Conservation (phyloP, 139 green algal species). For the Chlorella sorokiniana region DNA sequence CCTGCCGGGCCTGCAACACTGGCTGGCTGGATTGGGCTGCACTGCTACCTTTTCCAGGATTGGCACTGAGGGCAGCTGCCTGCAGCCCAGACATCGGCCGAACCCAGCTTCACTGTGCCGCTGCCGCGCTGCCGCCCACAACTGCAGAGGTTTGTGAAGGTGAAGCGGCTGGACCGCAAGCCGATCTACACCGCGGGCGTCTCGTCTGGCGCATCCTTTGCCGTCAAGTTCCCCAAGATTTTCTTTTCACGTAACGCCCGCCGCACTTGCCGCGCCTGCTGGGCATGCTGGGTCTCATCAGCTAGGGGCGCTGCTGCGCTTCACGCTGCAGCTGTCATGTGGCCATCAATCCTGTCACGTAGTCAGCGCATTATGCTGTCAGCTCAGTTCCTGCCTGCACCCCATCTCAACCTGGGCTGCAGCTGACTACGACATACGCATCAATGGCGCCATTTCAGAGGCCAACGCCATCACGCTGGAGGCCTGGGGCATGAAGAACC, state of each 20-base stretch:
- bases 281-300: neutral
- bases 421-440: neutral
- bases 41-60: no score
- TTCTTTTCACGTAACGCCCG: neutral
- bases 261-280: neutral
- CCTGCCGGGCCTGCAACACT: neutral
- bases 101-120: neutral
- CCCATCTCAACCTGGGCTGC: neutral
- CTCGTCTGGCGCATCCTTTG: neutral
- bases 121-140: neutral
- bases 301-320: neutral
- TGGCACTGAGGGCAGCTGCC: no score
- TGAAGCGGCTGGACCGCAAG: neutral
- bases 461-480: neutral
- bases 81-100: neutral
- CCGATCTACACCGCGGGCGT: slow-evolving; percentile 4
- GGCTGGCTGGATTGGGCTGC: no score
- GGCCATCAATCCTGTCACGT: no score
- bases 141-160: neutral
- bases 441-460: neutral
- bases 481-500: neutral
- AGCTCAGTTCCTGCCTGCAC: neutral
- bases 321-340: no score
- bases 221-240: neutral
- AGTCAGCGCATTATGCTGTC: neutral